Base-by-base conservation (phyloP, 1,284 basidiomycete species). In the Trametes hirsuta region DNA sequence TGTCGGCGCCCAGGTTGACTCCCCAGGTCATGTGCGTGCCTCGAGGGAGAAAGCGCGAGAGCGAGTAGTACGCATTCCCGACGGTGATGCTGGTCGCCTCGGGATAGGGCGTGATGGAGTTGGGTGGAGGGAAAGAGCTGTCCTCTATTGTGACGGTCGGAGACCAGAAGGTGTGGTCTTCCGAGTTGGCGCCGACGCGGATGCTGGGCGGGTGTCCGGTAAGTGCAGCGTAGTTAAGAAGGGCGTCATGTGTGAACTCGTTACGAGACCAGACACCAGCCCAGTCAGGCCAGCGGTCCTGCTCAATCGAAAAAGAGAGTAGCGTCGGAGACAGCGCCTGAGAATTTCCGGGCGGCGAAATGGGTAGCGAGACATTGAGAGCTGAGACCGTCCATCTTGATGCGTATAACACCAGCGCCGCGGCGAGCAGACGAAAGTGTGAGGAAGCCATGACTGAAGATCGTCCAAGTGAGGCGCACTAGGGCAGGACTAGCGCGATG, bases 211-310 rank as follows among this genome's bases (percentile, higher is more conserved):
- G 78, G n/a, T 72, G 70, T 2, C 86, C 83, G 2, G 84, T 82
- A n/a, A 86, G 74, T 35, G 70, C 66, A 44, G 77, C 81, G 56
- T 86, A 69, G 67, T 87, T 88, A 58, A 81, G 73, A 48, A 88
- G 74, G 8, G 80, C 80, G 62, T 84, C 87, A 72, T 77, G 77
- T 62, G 84, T 81, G 71, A 86, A 88, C 15, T 78, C 58, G 66
- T 88, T 88, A 41, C 73, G 73, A 3, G 76, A 70, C 11, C 75
- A 72, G 1, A 75, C 77, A 11, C 87, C 86, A 12, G 73, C 72
- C 87, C 87, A 90, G 61, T 87, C 85, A 12, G 78, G 76, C 86
- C 86, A 89, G 14, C 83, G 75, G 65, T 89, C 86, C 68, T 87
- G 83, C 69, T 88, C 87, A 54, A 90, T 81, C n/a, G 86, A 89